phyloP scores from a whole-genome alignment of 2,329 filamentous ascomycete species.

The Penicillium brevicompactum region DNA sequence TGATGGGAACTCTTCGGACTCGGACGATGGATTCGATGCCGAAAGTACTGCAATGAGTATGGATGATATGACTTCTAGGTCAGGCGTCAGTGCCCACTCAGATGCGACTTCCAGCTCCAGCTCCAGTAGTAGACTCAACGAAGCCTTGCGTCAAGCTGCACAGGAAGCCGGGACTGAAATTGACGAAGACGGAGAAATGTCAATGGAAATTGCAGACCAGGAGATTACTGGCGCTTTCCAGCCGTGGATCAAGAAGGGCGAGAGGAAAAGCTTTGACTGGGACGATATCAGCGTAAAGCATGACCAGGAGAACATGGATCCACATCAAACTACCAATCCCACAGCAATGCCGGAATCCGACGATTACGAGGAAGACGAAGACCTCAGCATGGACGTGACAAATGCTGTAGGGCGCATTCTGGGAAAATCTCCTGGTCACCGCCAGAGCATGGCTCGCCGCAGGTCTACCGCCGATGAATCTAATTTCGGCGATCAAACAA shows the following conservation, averaged over 20 bases:
- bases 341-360: slow-evolving; percentile 28
- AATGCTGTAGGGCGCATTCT: slow-evolving; percentile 79
- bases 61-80: slow-evolving; percentile 73
- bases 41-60: slow-evolving; percentile 81
- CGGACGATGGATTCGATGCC: slow-evolving; percentile 55
- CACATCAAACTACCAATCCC: slow-evolving; percentile 24
- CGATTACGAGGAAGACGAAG: slow-evolving; percentile 59
- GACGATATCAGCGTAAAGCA: slow-evolving; percentile 44
- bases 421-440: slow-evolving; percentile 40
- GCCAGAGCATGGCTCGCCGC: slow-evolving; percentile 46
- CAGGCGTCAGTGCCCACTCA: slow-evolving; percentile 63
- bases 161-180: slow-evolving; percentile 74
- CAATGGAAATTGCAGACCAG: slow-evolving; percentile 75
- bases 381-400: slow-evolving; percentile 95
- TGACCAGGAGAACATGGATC: slow-evolving; percentile 50
- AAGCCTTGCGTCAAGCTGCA: slow-evolving; percentile 74
- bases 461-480: slow-evolving; percentile 44
- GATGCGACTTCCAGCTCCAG: slow-evolving; percentile 57
- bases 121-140: slow-evolving; percentile 74
- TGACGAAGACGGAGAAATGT: slow-evolving; percentile 68
- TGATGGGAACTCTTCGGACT: slow-evolving; percentile 48
- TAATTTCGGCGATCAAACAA: slow-evolving; percentile 51
- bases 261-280: slow-evolving; percentile 45
- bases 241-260: slow-evolving; percentile 50
- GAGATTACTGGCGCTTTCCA: slow-evolving; percentile 54